Evolutionary conservation across 805 yeast genomes (phyloP).

Genomic region (Schizosaccharomyces octosporus): DNA sequence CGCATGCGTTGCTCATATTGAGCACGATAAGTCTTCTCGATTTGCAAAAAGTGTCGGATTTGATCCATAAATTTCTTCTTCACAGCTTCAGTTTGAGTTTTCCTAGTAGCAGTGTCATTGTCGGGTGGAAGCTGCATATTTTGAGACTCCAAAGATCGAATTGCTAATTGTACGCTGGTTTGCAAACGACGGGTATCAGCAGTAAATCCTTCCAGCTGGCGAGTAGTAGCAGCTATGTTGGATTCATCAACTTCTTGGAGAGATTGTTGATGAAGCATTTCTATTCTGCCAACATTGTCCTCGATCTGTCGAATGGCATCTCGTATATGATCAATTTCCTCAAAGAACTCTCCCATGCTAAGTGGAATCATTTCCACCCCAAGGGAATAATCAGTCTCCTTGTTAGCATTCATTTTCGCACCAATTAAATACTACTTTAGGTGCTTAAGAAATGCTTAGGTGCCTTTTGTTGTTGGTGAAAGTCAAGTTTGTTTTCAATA

Average conservation of each 20-base stretch:
- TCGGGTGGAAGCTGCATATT: slow-evolving; percentile 8
- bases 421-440: neutral
- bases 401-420: neutral
- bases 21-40: slow-evolving; percentile 69
- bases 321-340: slow-evolving; percentile 42
- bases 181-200: slow-evolving; percentile 63
- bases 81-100: slow-evolving; percentile 71
- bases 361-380: neutral
- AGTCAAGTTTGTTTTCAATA: neutral
- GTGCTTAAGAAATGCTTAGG: neutral
- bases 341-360: slow-evolving; percentile 23
- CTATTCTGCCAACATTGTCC: slow-evolving; percentile 41
- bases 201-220: slow-evolving; percentile 51
- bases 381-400: neutral
- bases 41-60: slow-evolving; percentile 65
- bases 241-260: slow-evolving; percentile 50
- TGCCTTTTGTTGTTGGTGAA: neutral
- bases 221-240: slow-evolving; percentile 35
- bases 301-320: slow-evolving; percentile 45
- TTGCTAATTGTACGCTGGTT: slow-evolving; percentile 43
- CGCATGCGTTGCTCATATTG: slow-evolving; percentile 69
- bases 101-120: slow-evolving; percentile 41
- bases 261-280: slow-evolving; percentile 42
- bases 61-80: slow-evolving; percentile 64
- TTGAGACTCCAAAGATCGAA: slow-evolving; percentile 46